Evolutionary conservation across 257 asterid species (phyloP).

Genomic region (Solanum appendiculatum): DNA sequence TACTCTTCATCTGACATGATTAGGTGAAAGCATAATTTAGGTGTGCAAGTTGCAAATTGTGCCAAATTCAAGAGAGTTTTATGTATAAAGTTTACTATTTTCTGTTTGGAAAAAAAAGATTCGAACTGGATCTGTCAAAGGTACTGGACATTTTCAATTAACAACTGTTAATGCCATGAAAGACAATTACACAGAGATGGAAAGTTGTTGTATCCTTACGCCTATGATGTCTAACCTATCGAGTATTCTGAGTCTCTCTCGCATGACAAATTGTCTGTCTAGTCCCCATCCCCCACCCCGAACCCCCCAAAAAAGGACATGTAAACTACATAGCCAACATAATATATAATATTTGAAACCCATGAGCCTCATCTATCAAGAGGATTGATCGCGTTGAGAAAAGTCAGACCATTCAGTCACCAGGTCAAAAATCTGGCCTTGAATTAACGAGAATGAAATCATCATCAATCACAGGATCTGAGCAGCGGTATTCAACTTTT

Average conservation of each 20-base stretch:
- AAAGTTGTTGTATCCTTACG: background rate
- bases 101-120: background rate
- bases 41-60: background rate
- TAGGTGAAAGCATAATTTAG: background rate
- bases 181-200: background rate
- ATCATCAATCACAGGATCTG: slow-evolving; percentile 44
- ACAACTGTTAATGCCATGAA: background rate
- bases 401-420: background rate
- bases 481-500: slow-evolving; percentile 90
- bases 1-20: background rate
- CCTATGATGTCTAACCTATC: background rate
- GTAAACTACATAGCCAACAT: background rate
- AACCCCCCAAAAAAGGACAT: background rate
- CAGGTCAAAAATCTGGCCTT: background rate
- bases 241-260: background rate
- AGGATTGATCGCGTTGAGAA: background rate
- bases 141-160: background rate
- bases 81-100: background rate
- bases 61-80: background rate
- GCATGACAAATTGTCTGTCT: background rate
- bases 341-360: background rate
- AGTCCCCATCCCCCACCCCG: background rate
- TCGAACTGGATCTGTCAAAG: background rate
- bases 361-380: background rate
- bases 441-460: background rate